Percentiles rank a stretch among this genome's conserved stretches.
These are phyloP conservation scores for Tetrahymena malaccensis DNA, from an alignment of 73 alveolate species.

Conservation along the genomic window DNA sequence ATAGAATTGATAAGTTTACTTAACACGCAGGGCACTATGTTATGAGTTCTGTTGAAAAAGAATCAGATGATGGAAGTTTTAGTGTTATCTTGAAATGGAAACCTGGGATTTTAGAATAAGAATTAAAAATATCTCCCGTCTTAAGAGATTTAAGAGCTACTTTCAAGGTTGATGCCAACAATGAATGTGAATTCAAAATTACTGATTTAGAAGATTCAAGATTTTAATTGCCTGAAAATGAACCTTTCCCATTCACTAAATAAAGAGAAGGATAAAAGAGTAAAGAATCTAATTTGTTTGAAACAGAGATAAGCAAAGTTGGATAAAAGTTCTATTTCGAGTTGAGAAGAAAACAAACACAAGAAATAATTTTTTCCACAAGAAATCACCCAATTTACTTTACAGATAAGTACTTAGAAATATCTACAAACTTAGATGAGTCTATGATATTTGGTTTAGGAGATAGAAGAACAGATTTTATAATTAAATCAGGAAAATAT, in stretches of 20 bases:
- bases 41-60: neutral
- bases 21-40: neutral
- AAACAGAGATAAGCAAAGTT: neutral
- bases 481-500: slow-evolving; percentile 8
- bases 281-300: neutral
- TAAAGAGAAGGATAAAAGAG: neutral
- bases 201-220: neutral
- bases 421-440: neutral
- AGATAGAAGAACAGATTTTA: slow-evolving; percentile 21
- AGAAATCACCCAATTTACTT: neutral
- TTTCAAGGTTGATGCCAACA: neutral
- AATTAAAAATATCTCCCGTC: neutral
- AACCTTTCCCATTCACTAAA: neutral
- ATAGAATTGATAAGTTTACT: neutral
- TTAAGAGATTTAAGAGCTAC: neutral
- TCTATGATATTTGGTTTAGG: slow-evolving; percentile 21
- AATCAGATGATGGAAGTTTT: neutral
- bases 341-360: neutral
- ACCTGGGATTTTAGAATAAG: neutral
- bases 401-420: neutral
- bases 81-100: neutral
- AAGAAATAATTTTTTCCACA: neutral
- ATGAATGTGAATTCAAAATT: neutral
- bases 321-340: neutral
- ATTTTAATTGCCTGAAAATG: neutral